Evolutionary conservation across 169 alveolate genomes (phyloP).

Genomic region (Babesia bigemina): DNA sequence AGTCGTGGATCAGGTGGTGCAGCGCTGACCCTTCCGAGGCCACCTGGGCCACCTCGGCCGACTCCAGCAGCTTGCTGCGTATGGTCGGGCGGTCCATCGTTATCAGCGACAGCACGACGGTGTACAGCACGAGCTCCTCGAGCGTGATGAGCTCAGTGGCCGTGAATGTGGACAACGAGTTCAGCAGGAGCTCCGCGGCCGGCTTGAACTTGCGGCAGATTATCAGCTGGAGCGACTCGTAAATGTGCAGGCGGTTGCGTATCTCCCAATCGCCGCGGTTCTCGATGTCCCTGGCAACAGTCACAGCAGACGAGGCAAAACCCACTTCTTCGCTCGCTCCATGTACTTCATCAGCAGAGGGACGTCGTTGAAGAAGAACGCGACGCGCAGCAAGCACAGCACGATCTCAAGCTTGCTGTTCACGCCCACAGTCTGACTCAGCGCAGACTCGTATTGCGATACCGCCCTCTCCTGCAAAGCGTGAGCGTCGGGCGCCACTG

Average conservation of each 20-base stretch:
- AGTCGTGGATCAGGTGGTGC: conserved; percentile 82
- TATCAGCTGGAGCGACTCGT: conserved; percentile 85
- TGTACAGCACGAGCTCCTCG: conserved; percentile 89
- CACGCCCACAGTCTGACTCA: conserved; percentile 81
- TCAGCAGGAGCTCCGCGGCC: conserved; percentile 76
- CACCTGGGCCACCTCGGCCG: conserved; percentile 90
- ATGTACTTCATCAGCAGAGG: conserved; percentile 67
- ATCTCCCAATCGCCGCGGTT: conserved; percentile 99
- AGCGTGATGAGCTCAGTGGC: conserved; percentile 92
- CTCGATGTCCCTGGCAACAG: conserved; percentile 82
- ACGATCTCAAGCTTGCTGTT: conserved; percentile 79
- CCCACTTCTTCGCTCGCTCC: conserved; percentile 71
- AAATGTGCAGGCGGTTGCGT: conserved; percentile 93
- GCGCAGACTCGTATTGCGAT: conserved; percentile 77
- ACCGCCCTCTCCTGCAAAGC: conserved; percentile 73
- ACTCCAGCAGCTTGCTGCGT: conserved; percentile 83
- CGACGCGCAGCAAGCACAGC: conserved; percentile 74
- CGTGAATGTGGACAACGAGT: conserved; percentile 92
- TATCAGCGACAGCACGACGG: conserved; percentile 87
- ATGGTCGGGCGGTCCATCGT: conserved; percentile 83
- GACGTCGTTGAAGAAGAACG: conserved; percentile 71
- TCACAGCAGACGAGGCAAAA: conserved; percentile 1
- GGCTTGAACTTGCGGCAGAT: conserved; percentile 87
- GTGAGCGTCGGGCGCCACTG: background rate
- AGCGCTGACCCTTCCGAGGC: conserved; percentile 87